phyloP scores from a whole-genome alignment of 345 rosid species.

The Tarenaya hassleriana region DNA sequence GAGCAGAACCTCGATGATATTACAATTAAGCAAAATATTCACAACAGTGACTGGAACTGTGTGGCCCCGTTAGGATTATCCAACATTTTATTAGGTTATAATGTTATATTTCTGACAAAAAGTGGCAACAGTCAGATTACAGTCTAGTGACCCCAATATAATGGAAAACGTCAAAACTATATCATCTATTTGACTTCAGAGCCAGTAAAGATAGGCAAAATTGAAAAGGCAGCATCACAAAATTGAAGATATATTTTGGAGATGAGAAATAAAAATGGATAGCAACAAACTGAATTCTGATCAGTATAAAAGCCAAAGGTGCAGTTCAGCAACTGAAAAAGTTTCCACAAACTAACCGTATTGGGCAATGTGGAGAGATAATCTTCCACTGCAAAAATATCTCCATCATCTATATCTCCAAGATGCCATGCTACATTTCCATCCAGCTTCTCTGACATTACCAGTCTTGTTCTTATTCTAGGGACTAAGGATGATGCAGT shows the following conservation, averaged over 20 bases:
- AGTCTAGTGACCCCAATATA: too few species aligned
- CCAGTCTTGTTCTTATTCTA: constrained; percentile 44
- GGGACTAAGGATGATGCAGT: constrained; percentile 35
- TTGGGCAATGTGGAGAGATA: constrained; percentile 70
- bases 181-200: too few species aligned
- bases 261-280: too few species aligned
- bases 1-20: neutral
- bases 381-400: constrained; percentile 63
- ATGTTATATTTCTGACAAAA: too few species aligned
- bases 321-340: constrained; percentile 2
- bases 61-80: too few species aligned
- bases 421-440: constrained; percentile 79
- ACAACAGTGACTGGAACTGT: too few species aligned
- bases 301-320: constrained; percentile 15
- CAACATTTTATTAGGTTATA: too few species aligned
- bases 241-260: constrained; percentile 9
- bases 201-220: constrained; percentile 9
- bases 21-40: constrained; percentile 11
- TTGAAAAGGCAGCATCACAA: constrained; percentile 13
- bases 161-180: too few species aligned
- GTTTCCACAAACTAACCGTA: constrained; percentile 47
- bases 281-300: neutral
- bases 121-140: too few species aligned
- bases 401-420: constrained; percentile 75
- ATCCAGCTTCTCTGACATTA: constrained; percentile 75